Evolutionary conservation across 1,139 yeast species (phyloP).

Genomic region (Pichia sp.): DNA sequence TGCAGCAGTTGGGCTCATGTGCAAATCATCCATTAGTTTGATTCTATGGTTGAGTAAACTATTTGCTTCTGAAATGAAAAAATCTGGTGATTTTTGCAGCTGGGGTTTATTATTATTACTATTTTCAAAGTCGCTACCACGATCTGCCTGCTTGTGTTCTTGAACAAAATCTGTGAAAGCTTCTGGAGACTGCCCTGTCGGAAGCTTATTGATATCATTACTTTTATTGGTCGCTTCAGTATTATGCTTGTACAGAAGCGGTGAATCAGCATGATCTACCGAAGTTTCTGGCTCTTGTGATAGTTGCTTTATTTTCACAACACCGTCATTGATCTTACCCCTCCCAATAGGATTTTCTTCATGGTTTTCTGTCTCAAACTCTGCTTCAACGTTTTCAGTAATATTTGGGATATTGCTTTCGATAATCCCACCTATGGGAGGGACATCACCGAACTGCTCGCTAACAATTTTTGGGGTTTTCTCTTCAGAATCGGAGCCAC

Average conservation of each 20-base stretch:
- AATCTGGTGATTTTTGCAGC: neutral
- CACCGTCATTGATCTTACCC: neutral
- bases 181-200: neutral
- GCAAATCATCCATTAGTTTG: conserved; percentile 14
- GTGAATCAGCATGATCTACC: no score
- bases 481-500: neutral
- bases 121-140: no score
- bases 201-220: neutral
- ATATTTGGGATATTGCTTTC: neutral
- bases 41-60: conserved; percentile 13
- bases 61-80: conserved; percentile 10
- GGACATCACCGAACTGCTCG: neutral
- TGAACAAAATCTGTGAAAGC: neutral
- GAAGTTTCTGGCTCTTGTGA: neutral
- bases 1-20: conserved; percentile 3
- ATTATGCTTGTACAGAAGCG: neutral
- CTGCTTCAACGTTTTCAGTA: neutral
- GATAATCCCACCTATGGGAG: neutral
- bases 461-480: neutral
- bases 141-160: neutral
- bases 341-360: neutral
- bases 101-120: neutral
- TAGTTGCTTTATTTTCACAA: neutral
- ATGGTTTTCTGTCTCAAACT: neutral
- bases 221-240: neutral